Conservation (phyloP, 805 yeast species). For the Starmerella stellata region DNA sequence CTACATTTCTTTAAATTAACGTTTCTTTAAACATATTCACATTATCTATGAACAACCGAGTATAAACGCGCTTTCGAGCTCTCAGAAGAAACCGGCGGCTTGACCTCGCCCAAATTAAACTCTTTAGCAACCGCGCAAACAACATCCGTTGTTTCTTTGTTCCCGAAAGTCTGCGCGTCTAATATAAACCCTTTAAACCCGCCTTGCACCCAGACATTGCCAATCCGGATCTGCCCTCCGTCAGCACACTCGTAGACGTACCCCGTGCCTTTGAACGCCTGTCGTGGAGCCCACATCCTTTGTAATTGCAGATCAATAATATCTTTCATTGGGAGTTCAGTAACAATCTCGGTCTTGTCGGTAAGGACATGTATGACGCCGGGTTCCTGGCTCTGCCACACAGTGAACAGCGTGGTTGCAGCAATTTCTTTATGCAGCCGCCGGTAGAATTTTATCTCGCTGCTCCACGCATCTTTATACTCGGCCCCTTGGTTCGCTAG, state of each 20-base stretch:
- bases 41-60: conserved; percentile 7
- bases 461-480: conserved; percentile 45
- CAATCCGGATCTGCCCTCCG: conserved; percentile 39
- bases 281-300: conserved; percentile 53
- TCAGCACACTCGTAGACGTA: conserved; percentile 35
- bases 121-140: not conserved
- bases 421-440: conserved; percentile 21
- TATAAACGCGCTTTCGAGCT: conserved; percentile 5
- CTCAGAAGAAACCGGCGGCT: conserved; percentile 1
- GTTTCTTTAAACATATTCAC: too few species aligned
- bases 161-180: conserved; percentile 26
- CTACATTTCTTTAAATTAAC: too few species aligned
- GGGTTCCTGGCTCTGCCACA: conserved; percentile 19
- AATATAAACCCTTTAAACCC: conserved; percentile 51
- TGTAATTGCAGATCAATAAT: conserved; percentile 41
- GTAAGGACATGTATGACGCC: conserved; percentile 21
- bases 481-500: conserved; percentile 50
- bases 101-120: conserved; percentile 4
- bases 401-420: conserved; percentile 18
- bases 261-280: conserved; percentile 59
- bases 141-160: not conserved
- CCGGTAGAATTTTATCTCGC: conserved; percentile 48
- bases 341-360: conserved; percentile 24
- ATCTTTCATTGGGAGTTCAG: conserved; percentile 30
- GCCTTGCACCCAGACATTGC: conserved; percentile 60